These are phyloP conservation scores for Apiotrichum laibachii DNA, from an alignment of 1,284 basidiomycete species.

Conservation along the genomic window DNA sequence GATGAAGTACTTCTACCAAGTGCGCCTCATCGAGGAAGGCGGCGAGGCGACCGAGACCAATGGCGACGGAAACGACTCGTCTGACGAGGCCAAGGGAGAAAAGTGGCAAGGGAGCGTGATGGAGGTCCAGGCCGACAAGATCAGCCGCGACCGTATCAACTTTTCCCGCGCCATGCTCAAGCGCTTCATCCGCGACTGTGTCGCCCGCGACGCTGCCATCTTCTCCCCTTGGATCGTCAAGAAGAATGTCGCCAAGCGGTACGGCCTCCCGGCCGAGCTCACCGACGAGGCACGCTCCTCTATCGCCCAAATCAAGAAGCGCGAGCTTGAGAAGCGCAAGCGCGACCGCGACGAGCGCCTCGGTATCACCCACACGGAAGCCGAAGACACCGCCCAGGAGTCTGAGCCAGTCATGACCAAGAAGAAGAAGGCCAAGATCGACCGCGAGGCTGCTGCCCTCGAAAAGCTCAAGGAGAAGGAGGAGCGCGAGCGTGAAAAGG, in stretches of 20 bases:
- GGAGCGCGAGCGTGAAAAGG: constrained; percentile 54
- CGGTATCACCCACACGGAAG: constrained; percentile 48
- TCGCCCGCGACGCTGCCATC: constrained; percentile 82
- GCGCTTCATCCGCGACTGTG: constrained; percentile 90
- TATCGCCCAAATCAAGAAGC: constrained; percentile 75
- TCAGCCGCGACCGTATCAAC: constrained; percentile 88
- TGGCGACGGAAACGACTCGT: constrained; percentile 51
- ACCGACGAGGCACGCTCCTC: constrained; percentile 75
- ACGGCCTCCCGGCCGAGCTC: constrained; percentile 79
- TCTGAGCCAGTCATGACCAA: constrained; percentile 61
- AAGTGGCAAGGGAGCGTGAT: constrained; percentile 61
- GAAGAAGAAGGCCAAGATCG: constrained; percentile 61
- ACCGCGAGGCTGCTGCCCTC: constrained; percentile 18
- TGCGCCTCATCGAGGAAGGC: constrained; percentile 62
- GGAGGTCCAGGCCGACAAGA: constrained; percentile 72
- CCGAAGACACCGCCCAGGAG: constrained; percentile 64
- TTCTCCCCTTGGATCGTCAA: constrained; percentile 96
- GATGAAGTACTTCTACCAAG: constrained; percentile 77
- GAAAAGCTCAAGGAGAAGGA: constrained; percentile 20
- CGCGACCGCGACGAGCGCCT: constrained; percentile 56
- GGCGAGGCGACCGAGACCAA: constrained; percentile 19
- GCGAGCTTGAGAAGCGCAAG: constrained; percentile 84
- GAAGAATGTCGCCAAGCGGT: constrained; percentile 72
- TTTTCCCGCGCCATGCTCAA: constrained; percentile 96
- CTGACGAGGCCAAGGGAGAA: constrained; percentile 47